Evolutionary conservation across 179 eudicot genomes (phyloP), one percentile per base, ranked within the genome.

Genomic region (Spinacia oleracea): DNA sequence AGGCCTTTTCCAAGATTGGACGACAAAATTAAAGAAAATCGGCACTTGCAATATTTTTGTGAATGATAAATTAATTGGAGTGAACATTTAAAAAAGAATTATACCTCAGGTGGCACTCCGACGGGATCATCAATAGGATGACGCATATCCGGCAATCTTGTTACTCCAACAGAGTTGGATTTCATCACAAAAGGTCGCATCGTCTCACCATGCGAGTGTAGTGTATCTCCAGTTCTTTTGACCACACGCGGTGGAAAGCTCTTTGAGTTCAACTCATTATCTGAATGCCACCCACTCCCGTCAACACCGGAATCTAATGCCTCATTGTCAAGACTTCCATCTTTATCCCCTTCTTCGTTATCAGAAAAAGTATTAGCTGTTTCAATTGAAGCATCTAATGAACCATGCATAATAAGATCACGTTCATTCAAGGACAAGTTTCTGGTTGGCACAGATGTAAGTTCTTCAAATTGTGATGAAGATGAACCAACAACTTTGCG

Each of bases 31-130:
- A 25, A 6, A 38, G 48, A 38, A 71, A 48, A 65, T 23, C 21
- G 31, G 64, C 35, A 25, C 18, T 23, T 21, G 2, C 21, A 29
- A 12, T 48, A 48, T 12, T n/a, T 45, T 9, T 27, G 9, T 2
- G 2, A 6, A 59, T 31, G n/a, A 58, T 29, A 0, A 45, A 15
- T 65, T 25, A 21, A 45, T 11, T 8, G 64, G 5, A 31, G 16
- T 38, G 40, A 11, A 2, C 12, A 75, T 59, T 14, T 31, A 43
- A 45, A 63, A 63, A 64, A 62, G n/a, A 72, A 74, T 48, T 21
- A 74, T 91, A 96, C 99, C 99, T 96, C 99, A 50, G 93, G 94
- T 75, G 96, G 99, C 73, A 91, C 94, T 72, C 86, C 91, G 75
- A 84, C 81, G 11, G 89, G 88, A 87, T 89, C 94, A 67, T 82